phyloP scores from a whole-genome alignment of 2,329 filamentous ascomycete genomes.

The Epichloe sylvatica region DNA sequence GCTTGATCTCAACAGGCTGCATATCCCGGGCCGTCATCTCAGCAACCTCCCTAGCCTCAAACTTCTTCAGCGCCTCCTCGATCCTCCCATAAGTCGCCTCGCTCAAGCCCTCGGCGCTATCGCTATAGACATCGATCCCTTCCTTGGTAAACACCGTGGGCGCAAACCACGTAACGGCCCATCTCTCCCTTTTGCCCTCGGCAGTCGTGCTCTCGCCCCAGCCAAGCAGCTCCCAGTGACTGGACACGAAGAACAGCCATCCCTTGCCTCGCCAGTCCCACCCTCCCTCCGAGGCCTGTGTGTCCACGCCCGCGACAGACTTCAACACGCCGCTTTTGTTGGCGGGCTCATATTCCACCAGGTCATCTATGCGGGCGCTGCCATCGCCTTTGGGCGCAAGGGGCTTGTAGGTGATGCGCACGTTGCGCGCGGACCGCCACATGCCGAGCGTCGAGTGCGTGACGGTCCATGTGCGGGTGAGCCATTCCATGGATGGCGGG shows the following conservation, averaged over 20 bases:
- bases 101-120: conserved; percentile 45
- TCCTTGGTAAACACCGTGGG: conserved; percentile 73
- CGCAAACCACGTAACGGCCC: conserved; percentile 75
- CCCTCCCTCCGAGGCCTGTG: conserved; percentile 19
- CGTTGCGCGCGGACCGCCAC: conserved; percentile 70
- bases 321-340: conserved; percentile 36
- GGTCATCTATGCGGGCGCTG: conserved; percentile 47
- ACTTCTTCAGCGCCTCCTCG: conserved; percentile 30
- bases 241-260: conserved; percentile 54
- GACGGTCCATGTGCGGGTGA: conserved; percentile 56
- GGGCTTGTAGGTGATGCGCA: conserved; percentile 60
- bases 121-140: conserved; percentile 65
- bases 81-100: conserved; percentile 43
- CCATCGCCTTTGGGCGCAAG: conserved; percentile 29
- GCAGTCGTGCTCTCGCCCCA: conserved; percentile 44
- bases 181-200: conserved; percentile 38
- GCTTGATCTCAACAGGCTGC: conserved; percentile 34
- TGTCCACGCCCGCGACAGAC: conserved; percentile 52
- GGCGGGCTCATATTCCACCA: conserved; percentile 54
- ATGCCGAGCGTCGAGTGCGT: conserved; percentile 65
- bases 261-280: conserved; percentile 74
- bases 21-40: conserved; percentile 34
- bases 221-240: conserved; percentile 70
- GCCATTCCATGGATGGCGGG: conserved; percentile 41
- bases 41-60: conserved; percentile 41